Base-by-base conservation (phyloP, 1,284 basidiomycete species). In the Cutaneotrichosporon spelunceum region DNA sequence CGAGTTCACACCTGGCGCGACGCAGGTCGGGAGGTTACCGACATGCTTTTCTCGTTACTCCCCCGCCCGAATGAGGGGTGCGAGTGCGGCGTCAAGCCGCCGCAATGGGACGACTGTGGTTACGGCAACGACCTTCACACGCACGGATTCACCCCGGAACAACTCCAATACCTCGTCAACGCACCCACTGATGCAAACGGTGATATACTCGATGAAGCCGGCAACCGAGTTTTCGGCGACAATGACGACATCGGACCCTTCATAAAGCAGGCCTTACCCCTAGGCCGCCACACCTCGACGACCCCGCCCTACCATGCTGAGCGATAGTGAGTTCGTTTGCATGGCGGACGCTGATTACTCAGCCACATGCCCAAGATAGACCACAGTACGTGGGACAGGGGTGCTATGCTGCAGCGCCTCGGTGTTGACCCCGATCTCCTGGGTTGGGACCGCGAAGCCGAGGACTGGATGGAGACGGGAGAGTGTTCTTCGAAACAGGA, bases 361-460 rank as follows among this genome's bases (percentile, higher is more conserved):
- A 53, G 30, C 14, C n/a, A n/a, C 16, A n/a, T 21, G 21, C 34
- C 52, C 33, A 33, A 24, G 34, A 16, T 10, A 23, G 34, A 23
- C 26, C 26, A 29, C 7, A 26, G 16, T 23, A 23, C 78, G 76
- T 79, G 78, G 78, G 69, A 71, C 45, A 69, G 69, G 26, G 77
- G 70, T 10, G 61, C 68, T 1, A 67, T 79, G 69, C 70, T 78
- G 56, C 53, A 57, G 10, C 55, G 56, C 27, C 60, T 75, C 14
- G 65, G 70, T 44, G 73, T 78, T 10, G 77, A 78, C 52, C 77
- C 77, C 10, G 64, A 44, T 5, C 64, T 77, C n/a, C 65, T 78
- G 1, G 75, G 72, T 2, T 79, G 73, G 73, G 63, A 76, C 57
- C 62, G 48, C 1, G 70, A 71, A 6, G 63, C 53, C 0, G 74